Evolutionary conservation across 345 rosid genomes (phyloP).

Genomic region (Eucalyptus coolabah): DNA sequence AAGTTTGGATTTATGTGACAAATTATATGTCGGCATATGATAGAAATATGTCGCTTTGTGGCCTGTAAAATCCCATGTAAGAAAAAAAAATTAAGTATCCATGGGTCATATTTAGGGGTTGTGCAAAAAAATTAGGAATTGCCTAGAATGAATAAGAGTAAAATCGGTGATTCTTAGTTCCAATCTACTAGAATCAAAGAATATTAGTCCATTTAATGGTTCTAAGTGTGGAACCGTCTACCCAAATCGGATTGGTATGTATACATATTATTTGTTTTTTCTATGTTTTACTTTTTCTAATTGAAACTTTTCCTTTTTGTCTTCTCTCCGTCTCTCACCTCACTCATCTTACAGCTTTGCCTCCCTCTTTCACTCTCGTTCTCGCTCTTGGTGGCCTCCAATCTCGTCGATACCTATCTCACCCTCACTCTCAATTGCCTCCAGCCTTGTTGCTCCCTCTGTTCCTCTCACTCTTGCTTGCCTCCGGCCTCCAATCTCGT

Average conservation of each 20-base stretch:
- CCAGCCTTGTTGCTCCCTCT: neutral
- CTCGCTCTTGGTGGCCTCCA: neutral
- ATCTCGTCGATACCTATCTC: neutral
- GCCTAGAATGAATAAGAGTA: fast-evolving
- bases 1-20: neutral
- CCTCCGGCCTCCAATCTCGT: neutral
- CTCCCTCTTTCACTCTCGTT: neutral
- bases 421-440: neutral
- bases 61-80: neutral
- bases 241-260: fast-evolving
- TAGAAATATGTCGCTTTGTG: neutral
- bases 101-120: neutral
- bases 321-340: neutral
- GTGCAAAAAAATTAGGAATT: too few species aligned
- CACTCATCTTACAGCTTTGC: neutral
- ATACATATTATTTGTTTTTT: too few species aligned
- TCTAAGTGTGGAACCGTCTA: too few species aligned
- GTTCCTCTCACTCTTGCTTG: too few species aligned
- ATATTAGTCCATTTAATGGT: too few species aligned
- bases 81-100: neutral
- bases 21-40: neutral
- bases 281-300: too few species aligned
- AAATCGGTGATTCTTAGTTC: too few species aligned
- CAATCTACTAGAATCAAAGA: too few species aligned
- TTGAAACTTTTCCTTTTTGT: neutral